A percentile compares a stretch with the other conserved stretches of the same genome.
Evolutionary conservation across 2,329 filamentous ascomycete genomes (phyloP).

Genomic region (Claviceps lovelessii): DNA sequence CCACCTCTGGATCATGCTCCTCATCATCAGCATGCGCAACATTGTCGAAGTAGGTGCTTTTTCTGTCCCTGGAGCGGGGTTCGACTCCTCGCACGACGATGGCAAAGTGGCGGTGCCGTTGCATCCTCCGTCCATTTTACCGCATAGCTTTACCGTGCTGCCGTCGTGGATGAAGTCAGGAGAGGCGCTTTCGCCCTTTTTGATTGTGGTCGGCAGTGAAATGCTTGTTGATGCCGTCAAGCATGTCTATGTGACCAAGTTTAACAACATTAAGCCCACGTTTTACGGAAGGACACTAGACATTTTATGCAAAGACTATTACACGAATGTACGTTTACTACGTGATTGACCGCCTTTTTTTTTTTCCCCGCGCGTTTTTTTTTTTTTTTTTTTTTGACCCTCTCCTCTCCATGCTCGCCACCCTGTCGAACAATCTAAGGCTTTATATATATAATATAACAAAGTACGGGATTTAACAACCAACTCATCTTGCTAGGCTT

Average conservation of each 20-base stretch:
- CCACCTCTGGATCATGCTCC: constrained; percentile 91
- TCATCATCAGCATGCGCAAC: constrained; percentile 92
- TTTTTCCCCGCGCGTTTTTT: not conserved
- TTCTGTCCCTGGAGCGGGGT: constrained; percentile 42
- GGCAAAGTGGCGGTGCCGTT: constrained; percentile 43
- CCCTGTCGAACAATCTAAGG: not conserved
- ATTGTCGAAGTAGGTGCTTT: constrained; percentile 89
- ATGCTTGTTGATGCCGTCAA: constrained; percentile 96
- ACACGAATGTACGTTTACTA: constrained; percentile 56
- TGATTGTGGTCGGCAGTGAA: constrained; percentile 88
- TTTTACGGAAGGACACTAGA: constrained; percentile 87
- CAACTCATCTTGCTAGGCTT: constrained; percentile 42
- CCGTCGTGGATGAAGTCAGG: constrained; percentile 65
- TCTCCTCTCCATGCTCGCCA: not conserved
- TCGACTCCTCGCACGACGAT: constrained; percentile 31
- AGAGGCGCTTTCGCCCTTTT: constrained; percentile 81
- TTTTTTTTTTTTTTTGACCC: not conserved
- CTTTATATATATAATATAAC: too few species aligned
- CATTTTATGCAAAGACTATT: constrained; percentile 93
- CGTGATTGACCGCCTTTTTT: not conserved
- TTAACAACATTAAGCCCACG: constrained; percentile 87
- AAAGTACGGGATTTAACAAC: not conserved
- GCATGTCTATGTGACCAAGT: constrained; percentile 95
- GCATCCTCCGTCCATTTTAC: constrained; percentile 61
- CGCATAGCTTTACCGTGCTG: constrained; percentile 79